Conservation (phyloP, 2,329 filamentous ascomycete genomes). For the Huntiella moniliformis region DNA sequence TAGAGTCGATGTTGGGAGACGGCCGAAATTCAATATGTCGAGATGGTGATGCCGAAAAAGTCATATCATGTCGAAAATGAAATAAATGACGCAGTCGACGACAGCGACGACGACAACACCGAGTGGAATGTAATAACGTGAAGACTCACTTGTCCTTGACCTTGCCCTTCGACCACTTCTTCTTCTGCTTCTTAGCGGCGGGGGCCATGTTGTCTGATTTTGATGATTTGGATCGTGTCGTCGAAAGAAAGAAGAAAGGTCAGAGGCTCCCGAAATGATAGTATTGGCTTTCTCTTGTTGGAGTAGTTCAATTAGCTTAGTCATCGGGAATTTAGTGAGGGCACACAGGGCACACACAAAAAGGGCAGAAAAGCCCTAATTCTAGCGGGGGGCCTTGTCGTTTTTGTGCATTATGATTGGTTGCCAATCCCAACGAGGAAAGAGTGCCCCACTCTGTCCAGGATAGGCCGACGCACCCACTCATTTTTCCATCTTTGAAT, state of each 20-base stretch:
- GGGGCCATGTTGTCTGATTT: slow-evolving; percentile 28
- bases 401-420: slow-evolving; percentile 21
- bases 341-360: slow-evolving; percentile 12
- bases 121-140: not conserved
- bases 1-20: not conserved
- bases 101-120: not conserved
- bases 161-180: slow-evolving; percentile 38
- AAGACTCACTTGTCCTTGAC: slow-evolving; percentile 77
- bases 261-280: slow-evolving; percentile 11
- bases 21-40: not conserved
- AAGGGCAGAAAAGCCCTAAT: slow-evolving; percentile 27
- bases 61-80: not conserved
- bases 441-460: slow-evolving; percentile 17
- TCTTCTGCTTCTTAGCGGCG: slow-evolving; percentile 33
- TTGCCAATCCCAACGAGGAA: slow-evolving; percentile 18
- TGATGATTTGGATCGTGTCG: slow-evolving; percentile 13
- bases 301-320: slow-evolving; percentile 9
- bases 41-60: not conserved
- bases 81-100: not conserved
- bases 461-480: slow-evolving; percentile 12
- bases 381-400: slow-evolving; percentile 17
- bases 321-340: slow-evolving; percentile 11
- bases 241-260: slow-evolving; percentile 12
- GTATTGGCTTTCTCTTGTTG: slow-evolving; percentile 11
- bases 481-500: slow-evolving; percentile 12